These are phyloP conservation scores for Staphylotrichum tortipilum DNA, from an alignment of 495 filamentous ascomycete species.

Conservation along the genomic window DNA sequence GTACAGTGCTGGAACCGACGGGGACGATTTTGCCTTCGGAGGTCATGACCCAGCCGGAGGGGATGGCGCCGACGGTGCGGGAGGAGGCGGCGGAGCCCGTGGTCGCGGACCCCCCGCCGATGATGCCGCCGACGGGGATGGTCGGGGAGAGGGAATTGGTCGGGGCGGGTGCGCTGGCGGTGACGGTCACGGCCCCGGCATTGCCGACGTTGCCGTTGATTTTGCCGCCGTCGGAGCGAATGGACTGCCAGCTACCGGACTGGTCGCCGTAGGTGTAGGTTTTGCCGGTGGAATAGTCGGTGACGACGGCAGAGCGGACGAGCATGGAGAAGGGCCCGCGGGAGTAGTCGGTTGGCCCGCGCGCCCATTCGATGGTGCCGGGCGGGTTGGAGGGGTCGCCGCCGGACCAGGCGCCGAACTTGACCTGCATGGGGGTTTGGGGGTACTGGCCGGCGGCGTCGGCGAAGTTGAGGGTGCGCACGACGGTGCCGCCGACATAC, in stretches of 20 bases:
- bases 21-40: constrained; percentile 60
- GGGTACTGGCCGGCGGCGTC: constrained; percentile 67
- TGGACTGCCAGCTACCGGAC: constrained; percentile 65
- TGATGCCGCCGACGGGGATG: constrained; percentile 52
- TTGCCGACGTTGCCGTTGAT: constrained; percentile 51
- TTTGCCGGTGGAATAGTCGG: constrained; percentile 85
- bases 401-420: constrained; percentile 79
- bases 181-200: constrained; percentile 40
- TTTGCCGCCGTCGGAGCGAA: constrained; percentile 41
- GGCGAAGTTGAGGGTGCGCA: constrained; percentile 54
- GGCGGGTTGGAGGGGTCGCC: constrained; percentile 64
- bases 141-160: constrained; percentile 26
- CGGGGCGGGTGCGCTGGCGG: constrained; percentile 32
- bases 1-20: constrained; percentile 34
- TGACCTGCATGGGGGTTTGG: constrained; percentile 82
- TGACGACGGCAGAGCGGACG: constrained; percentile 64
- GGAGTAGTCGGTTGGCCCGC: constrained; percentile 70
- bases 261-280: constrained; percentile 71
- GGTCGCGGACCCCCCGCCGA: constrained; percentile 34
- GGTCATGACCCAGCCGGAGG: constrained; percentile 67
- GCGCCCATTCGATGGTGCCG: constrained; percentile 83
- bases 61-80: constrained; percentile 40
- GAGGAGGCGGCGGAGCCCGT: constrained; percentile 45
- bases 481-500: constrained; percentile 63
- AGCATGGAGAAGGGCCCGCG: constrained; percentile 78